These are phyloP conservation scores for Phytophthora megakarya DNA, from an alignment of 352 stramenopile species.

Conservation along the genomic window DNA sequence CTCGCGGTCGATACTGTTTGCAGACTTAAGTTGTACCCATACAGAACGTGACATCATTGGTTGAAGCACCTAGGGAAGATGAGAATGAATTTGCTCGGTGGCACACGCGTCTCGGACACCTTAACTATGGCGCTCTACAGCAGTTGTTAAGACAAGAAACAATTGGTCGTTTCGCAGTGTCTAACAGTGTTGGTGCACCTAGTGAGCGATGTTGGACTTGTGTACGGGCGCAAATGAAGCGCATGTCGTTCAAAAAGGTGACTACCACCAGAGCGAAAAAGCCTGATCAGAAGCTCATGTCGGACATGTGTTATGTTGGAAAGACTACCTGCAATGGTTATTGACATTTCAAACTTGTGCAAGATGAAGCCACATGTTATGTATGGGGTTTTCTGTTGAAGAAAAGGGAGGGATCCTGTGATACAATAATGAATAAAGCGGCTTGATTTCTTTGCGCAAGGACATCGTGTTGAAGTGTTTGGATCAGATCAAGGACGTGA, in stretches of 20 bases:
- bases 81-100: conserved; percentile 8
- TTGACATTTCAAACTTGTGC: conserved; percentile 11
- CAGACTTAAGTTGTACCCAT: not conserved
- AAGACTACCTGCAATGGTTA: conserved; percentile 9
- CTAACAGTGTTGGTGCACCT: too few relatives aligned
- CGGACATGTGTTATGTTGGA: conserved; percentile 18
- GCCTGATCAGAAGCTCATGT: conserved; percentile 22
- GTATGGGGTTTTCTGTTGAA: conserved; percentile 1
- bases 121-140: conserved; percentile 10
- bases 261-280: not conserved
- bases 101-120: conserved; percentile 14
- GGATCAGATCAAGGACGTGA: conserved; percentile 8
- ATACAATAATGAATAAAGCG: conserved; percentile 6
- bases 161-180: too few relatives aligned
- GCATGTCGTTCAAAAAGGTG: conserved; percentile 21
- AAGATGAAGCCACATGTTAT: conserved; percentile 10
- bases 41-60: not conserved
- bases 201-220: too few relatives aligned
- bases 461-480: conserved; percentile 12
- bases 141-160: conserved; percentile 3
- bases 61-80: not conserved
- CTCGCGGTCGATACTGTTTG: conserved; percentile 7
- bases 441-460: conserved; percentile 10
- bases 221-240: too few relatives aligned
- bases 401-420: conserved; percentile 5